These are phyloP conservation scores for Vitis rotundifolia DNA, from an alignment of 164 flowering plant genomes.

Conservation along the genomic window DNA sequence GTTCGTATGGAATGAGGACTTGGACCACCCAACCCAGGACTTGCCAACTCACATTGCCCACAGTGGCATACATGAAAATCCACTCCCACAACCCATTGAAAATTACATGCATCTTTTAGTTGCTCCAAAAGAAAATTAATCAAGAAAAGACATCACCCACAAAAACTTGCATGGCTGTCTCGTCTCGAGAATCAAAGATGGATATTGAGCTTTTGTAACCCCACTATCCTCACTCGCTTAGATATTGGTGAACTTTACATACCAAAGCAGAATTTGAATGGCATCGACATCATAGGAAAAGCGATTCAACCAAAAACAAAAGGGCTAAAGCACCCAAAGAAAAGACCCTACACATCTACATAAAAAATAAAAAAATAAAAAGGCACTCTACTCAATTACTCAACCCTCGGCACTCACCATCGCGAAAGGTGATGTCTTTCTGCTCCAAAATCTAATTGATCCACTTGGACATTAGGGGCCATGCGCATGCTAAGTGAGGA, in stretches of 20 bases:
- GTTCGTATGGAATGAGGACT: too few species aligned
- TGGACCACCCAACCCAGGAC: too few species aligned
- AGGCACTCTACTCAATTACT: not conserved
- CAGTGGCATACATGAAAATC: not conserved
- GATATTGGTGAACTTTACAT: conserved; percentile 11
- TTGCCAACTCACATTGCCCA: not conserved
- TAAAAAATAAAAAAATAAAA: not conserved
- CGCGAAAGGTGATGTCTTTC: too few species aligned
- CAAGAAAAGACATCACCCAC: conserved; percentile 9
- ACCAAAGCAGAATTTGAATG: conserved; percentile 7
- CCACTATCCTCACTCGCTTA: not conserved
- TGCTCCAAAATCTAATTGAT: too few species aligned
- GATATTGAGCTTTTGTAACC: not conserved
- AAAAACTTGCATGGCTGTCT: conserved; percentile 4
- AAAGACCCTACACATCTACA: not conserved
- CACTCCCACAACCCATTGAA: too few species aligned
- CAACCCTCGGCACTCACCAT: too few species aligned
- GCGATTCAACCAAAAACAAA: not conserved
- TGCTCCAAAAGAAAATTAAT: not conserved
- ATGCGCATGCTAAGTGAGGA: too few species aligned
- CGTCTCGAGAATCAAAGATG: not conserved
- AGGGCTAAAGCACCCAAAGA: not conserved
- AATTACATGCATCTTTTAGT: too few species aligned
- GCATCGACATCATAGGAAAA: conserved; percentile 5
- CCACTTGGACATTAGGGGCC: too few species aligned